A percentile compares a stretch with the other conserved stretches of the same genome.
Evolutionary conservation across 306 rosid species (phyloP).

Genomic region (Ochetophila trinervis): DNA sequence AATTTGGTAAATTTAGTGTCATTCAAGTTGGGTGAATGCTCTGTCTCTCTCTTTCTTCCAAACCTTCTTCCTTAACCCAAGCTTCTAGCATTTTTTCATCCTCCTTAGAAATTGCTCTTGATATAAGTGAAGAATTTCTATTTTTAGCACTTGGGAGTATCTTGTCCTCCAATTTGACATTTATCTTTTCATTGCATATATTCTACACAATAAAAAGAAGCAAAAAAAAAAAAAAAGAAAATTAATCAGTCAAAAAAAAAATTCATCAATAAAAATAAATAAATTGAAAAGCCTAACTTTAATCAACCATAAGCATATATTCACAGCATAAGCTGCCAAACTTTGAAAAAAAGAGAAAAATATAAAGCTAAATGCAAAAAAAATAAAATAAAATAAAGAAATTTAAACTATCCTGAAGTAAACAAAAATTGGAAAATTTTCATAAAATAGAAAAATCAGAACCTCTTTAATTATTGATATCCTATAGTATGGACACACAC

Average conservation of each 20-base stretch:
- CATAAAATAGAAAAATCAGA: no score
- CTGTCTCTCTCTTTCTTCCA: conserved; percentile 19
- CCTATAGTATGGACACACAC: no score
- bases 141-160: conserved; percentile 27
- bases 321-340: neutral
- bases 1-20: conserved; percentile 69
- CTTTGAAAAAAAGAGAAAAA: no score
- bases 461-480: no score
- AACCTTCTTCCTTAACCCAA: conserved; percentile 59
- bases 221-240: neutral
- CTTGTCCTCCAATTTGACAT: conserved; percentile 42
- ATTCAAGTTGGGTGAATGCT: conserved; percentile 37
- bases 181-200: conserved; percentile 34
- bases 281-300: neutral
- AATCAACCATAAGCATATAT: neutral
- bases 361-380: neutral
- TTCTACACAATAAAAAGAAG: conserved; percentile 29
- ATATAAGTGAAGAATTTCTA: conserved; percentile 42
- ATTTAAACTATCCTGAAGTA: no score
- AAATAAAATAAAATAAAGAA: no score
- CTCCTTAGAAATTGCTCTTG: conserved; percentile 47
- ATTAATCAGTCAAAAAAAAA: no score
- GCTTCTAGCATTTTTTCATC: conserved; percentile 58
- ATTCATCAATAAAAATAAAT: no score
- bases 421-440: no score